These are phyloP conservation scores for Cryptosporidium ryanae DNA, from an alignment of 169 alveolate species.

Conservation along the genomic window DNA sequence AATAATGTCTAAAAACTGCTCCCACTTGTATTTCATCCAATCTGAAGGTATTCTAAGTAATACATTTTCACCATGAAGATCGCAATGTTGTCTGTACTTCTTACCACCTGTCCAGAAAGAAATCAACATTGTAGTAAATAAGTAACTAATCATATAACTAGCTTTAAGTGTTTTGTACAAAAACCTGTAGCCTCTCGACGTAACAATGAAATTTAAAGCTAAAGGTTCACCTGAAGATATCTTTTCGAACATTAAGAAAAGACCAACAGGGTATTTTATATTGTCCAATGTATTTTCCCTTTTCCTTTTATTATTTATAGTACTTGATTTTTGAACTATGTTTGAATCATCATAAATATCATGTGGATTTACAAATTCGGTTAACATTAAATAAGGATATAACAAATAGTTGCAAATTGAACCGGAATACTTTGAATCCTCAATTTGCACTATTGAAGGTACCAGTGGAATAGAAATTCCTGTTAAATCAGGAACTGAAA, in stretches of 20 bases:
- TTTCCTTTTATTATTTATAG: neutral
- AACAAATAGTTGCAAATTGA: constrained; percentile 18
- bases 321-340: neutral
- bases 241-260: neutral
- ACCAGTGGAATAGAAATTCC: constrained; percentile 31
- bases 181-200: constrained; percentile 23
- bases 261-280: constrained; percentile 17
- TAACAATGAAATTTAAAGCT: constrained; percentile 14
- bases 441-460: constrained; percentile 34
- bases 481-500: constrained; percentile 5
- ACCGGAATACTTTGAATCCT: neutral
- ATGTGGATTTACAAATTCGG: constrained; percentile 55
- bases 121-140: constrained; percentile 1
- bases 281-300: constrained; percentile 20
- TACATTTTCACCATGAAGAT: constrained; percentile 29
- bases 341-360: neutral
- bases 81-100: constrained; percentile 56
- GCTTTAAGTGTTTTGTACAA: constrained; percentile 15
- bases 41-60: constrained; percentile 37
- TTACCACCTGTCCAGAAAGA: constrained; percentile 65
- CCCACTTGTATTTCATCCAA: constrained; percentile 39
- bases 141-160: constrained; percentile 13
- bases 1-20: neutral
- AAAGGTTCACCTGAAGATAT: constrained; percentile 14
- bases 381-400: constrained; percentile 43